Percentiles rank a stretch among this genome's conserved stretches.
Evolutionary conservation across 2,329 filamentous ascomycete species (phyloP).

Genomic region (Aspergillus fumigatiaffinis): DNA sequence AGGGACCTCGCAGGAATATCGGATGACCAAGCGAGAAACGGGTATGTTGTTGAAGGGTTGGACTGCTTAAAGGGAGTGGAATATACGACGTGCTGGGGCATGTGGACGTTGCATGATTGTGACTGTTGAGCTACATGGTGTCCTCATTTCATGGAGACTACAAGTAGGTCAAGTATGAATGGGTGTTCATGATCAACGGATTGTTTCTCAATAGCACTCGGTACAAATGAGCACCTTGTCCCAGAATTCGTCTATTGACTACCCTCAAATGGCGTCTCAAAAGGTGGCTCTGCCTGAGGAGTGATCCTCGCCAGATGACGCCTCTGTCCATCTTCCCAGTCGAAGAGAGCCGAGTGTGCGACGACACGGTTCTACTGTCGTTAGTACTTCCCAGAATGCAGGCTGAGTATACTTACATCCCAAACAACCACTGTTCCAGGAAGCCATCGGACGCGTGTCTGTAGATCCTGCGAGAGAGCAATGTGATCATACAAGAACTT

Average conservation of each 20-base stretch:
- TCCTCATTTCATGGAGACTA: neutral
- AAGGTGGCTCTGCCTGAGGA: slow-evolving; percentile 74
- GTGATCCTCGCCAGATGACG: slow-evolving; percentile 78
- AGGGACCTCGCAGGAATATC: neutral
- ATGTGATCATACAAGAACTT: slow-evolving; percentile 77
- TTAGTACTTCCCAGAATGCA: slow-evolving; percentile 8
- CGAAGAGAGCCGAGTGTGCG: slow-evolving; percentile 71
- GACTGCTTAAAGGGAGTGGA: too few relatives aligned
- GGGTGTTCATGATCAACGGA: neutral
- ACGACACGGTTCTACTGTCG: slow-evolving; percentile 63
- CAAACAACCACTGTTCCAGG: slow-evolving; percentile 78
- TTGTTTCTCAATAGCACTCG: neutral
- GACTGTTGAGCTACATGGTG: neutral
- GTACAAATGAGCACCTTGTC: too few relatives aligned
- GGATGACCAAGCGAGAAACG: neutral
- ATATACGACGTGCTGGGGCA: neutral
- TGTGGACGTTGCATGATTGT: neutral
- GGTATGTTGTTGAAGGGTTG: neutral
- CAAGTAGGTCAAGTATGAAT: neutral
- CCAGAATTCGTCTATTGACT: slow-evolving; percentile 1
- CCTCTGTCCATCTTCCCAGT: slow-evolving; percentile 76
- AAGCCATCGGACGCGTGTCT: slow-evolving; percentile 72
- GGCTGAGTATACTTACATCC: slow-evolving; percentile 51
- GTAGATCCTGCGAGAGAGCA: slow-evolving; percentile 67
- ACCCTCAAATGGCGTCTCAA: slow-evolving; percentile 60